phyloP scores from a whole-genome alignment of 2,329 filamentous ascomycete genomes.

The Xylogone sp. region DNA sequence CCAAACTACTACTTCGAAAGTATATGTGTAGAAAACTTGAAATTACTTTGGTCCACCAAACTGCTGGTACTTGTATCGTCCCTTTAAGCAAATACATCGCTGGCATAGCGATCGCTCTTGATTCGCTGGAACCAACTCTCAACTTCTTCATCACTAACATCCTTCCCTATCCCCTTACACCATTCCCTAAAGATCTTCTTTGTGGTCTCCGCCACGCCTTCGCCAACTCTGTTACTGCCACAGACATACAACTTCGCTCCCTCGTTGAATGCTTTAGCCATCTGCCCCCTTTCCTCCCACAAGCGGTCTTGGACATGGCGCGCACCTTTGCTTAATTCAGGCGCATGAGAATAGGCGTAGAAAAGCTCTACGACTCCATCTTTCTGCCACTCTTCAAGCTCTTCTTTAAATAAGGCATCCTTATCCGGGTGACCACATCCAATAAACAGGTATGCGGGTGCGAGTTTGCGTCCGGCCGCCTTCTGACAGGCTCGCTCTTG shows the following conservation, averaged over 20 bases:
- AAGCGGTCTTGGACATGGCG: conserved; percentile 22
- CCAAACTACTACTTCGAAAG: too few species aligned
- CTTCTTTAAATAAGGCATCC: conserved; percentile 17
- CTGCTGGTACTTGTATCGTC: too few species aligned
- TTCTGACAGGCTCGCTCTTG: conserved; percentile 24
- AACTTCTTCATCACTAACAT: conserved; percentile 35
- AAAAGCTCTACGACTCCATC: conserved; percentile 19
- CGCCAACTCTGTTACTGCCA: conserved; percentile 32
- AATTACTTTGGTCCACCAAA: too few species aligned
- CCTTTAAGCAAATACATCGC: conserved; percentile 36
- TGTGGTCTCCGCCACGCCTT: conserved; percentile 36
- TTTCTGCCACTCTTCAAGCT: conserved; percentile 19
- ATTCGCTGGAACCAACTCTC: conserved; percentile 41
- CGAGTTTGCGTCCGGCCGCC: conserved; percentile 21
- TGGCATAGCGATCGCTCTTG: conserved; percentile 41
- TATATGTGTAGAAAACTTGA: too few species aligned
- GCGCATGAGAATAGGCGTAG: conserved; percentile 17
- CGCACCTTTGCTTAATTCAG: conserved; percentile 17
- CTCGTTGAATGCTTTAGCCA: conserved; percentile 16
- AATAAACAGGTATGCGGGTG: conserved; percentile 23
- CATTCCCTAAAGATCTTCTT: conserved; percentile 39
- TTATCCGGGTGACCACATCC: conserved; percentile 19
- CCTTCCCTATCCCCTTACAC: conserved; percentile 26
- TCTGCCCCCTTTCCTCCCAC: conserved; percentile 19
- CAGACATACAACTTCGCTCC: conserved; percentile 25